A percentile compares a stretch with the other conserved stretches of the same genome.
These are phyloP conservation scores for Crucihimalaya himalaica DNA, from an alignment of 345 rosid species.

Conservation along the genomic window DNA sequence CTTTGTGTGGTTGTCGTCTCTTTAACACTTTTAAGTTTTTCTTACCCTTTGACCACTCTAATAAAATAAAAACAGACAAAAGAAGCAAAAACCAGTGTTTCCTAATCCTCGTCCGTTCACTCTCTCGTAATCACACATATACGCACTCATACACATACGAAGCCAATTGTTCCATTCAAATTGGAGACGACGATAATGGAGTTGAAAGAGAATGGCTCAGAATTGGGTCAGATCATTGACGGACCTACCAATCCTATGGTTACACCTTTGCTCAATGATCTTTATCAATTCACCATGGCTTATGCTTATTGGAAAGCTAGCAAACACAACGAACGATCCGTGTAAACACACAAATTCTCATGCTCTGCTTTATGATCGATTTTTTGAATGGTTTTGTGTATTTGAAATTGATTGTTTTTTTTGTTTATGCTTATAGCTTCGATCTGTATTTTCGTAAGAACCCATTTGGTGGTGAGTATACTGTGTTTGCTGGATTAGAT, in stretches of 20 bases:
- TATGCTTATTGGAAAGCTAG: conserved; percentile 98
- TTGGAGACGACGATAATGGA: conserved; percentile 39
- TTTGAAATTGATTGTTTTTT: neutral
- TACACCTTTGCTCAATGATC: conserved; percentile 88
- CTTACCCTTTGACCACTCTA: neutral
- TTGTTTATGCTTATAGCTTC: conserved; percentile 48
- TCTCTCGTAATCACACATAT: neutral
- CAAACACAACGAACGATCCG: conserved; percentile 80
- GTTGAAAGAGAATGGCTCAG: conserved; percentile 41
- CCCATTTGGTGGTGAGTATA: conserved; percentile 95
- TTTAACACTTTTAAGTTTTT: neutral
- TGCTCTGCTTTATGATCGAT: neutral
- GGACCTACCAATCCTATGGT: conserved; percentile 93
- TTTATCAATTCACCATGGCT: conserved; percentile 96
- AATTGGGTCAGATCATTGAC: conserved; percentile 37
- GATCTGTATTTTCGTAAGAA: conserved; percentile 94
- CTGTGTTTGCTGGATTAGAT: conserved; percentile 92
- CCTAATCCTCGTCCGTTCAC: neutral
- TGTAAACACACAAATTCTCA: conserved; percentile 48
- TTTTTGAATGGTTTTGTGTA: neutral
- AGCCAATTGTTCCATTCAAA: neutral
- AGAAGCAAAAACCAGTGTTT: neutral
- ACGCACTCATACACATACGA: neutral
- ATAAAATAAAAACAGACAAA: neutral
- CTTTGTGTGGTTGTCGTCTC: conserved; percentile 7